These are phyloP conservation scores for Daldinia sp. DNA, from an alignment of 2,329 filamentous ascomycete species.

Conservation along the genomic window DNA sequence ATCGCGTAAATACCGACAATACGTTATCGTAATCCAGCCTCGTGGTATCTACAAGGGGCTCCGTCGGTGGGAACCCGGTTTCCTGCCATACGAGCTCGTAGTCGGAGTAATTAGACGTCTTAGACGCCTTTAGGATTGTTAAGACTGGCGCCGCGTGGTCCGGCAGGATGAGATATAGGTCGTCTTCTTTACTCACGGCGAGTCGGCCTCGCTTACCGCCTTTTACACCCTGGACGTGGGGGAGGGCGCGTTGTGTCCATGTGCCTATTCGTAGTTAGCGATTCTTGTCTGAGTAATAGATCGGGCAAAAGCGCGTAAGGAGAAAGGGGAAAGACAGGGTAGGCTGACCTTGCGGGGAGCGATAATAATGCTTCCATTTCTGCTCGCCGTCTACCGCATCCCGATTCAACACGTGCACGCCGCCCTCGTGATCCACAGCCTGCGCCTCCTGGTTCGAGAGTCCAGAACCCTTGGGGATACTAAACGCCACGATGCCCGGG, in stretches of 20 bases:
- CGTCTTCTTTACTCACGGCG: slow-evolving; percentile 51
- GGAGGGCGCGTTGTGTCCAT: slow-evolving; percentile 53
- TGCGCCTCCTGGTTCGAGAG: slow-evolving; percentile 65
- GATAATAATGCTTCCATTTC: slow-evolving; percentile 58
- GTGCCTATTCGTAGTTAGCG: slow-evolving; percentile 42
- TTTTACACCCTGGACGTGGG: slow-evolving; percentile 49
- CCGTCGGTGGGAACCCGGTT: slow-evolving; percentile 53
- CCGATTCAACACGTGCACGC: slow-evolving; percentile 63
- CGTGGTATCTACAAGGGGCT: slow-evolving; percentile 56
- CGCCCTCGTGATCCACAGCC: slow-evolving; percentile 58
- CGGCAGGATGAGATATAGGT: slow-evolving; percentile 56
- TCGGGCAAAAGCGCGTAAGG: background rate
- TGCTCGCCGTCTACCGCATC: slow-evolving; percentile 53
- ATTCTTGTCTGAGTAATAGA: background rate
- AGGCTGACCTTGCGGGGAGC: slow-evolving; percentile 50
- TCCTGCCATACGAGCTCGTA: slow-evolving; percentile 56
- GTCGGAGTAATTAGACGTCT: slow-evolving; percentile 46
- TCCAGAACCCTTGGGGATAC: slow-evolving; percentile 59
- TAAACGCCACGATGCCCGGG: slow-evolving; percentile 58
- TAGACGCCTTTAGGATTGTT: slow-evolving; percentile 52
- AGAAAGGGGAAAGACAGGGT: background rate
- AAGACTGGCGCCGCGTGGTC: slow-evolving; percentile 49
- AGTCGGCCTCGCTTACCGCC: slow-evolving; percentile 55
- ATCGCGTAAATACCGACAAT: slow-evolving; percentile 54
- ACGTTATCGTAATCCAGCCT: slow-evolving; percentile 54